Evolutionary conservation across 768 basidiomycete genomes (phyloP).

Genomic region (Mycena pura): DNA sequence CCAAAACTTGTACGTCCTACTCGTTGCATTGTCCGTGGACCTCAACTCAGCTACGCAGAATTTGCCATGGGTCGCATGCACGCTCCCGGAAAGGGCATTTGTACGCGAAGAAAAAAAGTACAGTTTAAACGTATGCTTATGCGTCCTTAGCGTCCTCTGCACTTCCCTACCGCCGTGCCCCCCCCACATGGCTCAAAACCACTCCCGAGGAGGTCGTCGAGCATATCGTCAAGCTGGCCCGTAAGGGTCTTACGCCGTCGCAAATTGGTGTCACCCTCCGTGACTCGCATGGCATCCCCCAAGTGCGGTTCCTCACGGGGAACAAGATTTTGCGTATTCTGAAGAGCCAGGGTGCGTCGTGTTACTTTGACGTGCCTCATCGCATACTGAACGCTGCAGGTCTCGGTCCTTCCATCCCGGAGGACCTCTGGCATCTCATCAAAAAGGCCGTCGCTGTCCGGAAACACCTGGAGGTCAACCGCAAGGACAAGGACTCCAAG

Average conservation of each 20-base stretch:
- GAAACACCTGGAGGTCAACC: conserved; percentile 97
- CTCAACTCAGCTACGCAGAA: conserved; percentile 33
- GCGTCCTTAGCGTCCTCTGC: conserved; percentile 79
- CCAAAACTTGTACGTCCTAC: conserved; percentile 23
- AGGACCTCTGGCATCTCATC: conserved; percentile 99
- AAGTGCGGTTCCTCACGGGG: conserved; percentile 97
- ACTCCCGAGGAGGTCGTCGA: conserved; percentile 95
- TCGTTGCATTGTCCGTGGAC: neutral
- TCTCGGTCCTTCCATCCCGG: conserved; percentile 96
- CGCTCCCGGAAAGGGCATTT: conserved; percentile 99
- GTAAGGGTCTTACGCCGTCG: conserved; percentile 96
- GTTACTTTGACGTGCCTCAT: neutral
- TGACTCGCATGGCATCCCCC: conserved; percentile 97
- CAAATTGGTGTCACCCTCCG: conserved; percentile 98
- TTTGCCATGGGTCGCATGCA: conserved; percentile 95
- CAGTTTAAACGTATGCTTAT: conserved; percentile 8
- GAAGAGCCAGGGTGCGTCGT: conserved; percentile 84
- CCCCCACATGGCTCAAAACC: conserved; percentile 96
- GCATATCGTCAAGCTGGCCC: conserved; percentile 95
- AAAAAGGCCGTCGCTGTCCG: conserved; percentile 99
- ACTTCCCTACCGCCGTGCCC: conserved; percentile 94
- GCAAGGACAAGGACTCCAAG: conserved; percentile 98
- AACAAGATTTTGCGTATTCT: conserved; percentile 99
- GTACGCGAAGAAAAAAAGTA: conserved; percentile 54
- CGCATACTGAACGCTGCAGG: conserved; percentile 56